Base-by-base conservation (phyloP, 768 basidiomycete genomes). In the Suillus clintonianus region DNA sequence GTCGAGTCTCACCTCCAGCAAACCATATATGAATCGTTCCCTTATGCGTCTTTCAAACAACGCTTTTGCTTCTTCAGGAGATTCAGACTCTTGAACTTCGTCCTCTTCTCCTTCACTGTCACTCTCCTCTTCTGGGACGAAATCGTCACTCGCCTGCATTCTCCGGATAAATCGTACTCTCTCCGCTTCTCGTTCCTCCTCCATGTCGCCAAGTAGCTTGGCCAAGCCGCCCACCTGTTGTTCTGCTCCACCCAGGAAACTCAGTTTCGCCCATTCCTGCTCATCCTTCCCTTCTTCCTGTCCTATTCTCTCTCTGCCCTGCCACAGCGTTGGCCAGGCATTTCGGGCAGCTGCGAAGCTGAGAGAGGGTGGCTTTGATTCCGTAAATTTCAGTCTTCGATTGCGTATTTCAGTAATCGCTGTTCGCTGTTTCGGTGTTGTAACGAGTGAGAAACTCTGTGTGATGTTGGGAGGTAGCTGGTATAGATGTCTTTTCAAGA, bases 141-240 rank as follows among this genome's bases (percentile, higher is more conserved):
- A 84, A 5, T 81, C 83, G 14, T 82, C 78, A 43, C 76, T 73
- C 32, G 67, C 71, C 57, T 78, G 73, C 48, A 78, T 76, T 45
- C 82, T 79, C 63, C 86, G 80, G 22, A 84, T 64, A 19, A 66
- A 70, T 60, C 88, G 79, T 22, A 85, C 74, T 30, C 87, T 80
- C 69, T 92, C 88, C 0, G 84, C 86, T 72, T 87, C 88, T 64
- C 93, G 81, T 71, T 92, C 92, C 68, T 91, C 92, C 69, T 93
- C 92, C 69, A 91, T 93, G 7, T 81, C 86, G 4, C 84, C 86
- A 10, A 95, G 76, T 10, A 95, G 77, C 6, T 71, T 72, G 2
- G 86, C 92, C 19, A 93, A 74, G 66, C 90, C 91, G 42, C 91
- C 91, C 13, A 94, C 83, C 64, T 88, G 84, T 66, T 85, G 84